Conservation (phyloP, 2,329 filamentous ascomycete genomes). For the Aurifilum marmelostoma region DNA sequence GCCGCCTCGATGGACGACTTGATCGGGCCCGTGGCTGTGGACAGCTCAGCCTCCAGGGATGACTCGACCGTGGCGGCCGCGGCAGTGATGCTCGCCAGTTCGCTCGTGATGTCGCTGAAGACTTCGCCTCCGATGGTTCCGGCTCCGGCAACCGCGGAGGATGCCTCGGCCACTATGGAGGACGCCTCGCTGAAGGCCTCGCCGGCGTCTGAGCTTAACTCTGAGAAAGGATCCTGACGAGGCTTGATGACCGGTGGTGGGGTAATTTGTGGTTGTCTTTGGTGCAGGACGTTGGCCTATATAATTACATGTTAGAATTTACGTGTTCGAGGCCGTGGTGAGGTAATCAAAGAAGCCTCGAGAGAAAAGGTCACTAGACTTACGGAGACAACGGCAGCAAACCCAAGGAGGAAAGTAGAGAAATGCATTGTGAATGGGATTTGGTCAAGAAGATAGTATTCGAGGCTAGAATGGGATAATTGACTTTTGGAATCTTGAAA, state of each 20-base stretch:
- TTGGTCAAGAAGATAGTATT: background rate
- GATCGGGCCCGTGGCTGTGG: slow-evolving; percentile 10
- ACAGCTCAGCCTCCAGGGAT: slow-evolving; percentile 1
- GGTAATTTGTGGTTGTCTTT: background rate
- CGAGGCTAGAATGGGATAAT: background rate
- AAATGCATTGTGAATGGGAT: background rate
- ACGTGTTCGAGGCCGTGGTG: background rate
- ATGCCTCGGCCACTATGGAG: background rate
- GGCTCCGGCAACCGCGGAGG: background rate
- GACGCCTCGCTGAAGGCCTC: background rate
- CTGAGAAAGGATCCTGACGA: background rate
- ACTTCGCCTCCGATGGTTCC: background rate
- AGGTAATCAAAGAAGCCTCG: background rate
- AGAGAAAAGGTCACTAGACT: background rate
- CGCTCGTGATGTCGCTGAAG: background rate
- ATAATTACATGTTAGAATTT: background rate
- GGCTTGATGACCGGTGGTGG: background rate
- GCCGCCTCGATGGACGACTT: slow-evolving; percentile 3
- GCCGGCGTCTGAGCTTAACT: background rate
- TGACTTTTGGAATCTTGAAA: background rate
- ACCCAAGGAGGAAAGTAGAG: background rate
- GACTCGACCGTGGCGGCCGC: background rate
- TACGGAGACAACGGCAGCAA: background rate
- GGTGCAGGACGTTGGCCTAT: background rate
- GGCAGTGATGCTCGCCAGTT: background rate